phyloP scores from a whole-genome alignment of 73 alveolate genomes.

The Paramecium caudatum region DNA sequence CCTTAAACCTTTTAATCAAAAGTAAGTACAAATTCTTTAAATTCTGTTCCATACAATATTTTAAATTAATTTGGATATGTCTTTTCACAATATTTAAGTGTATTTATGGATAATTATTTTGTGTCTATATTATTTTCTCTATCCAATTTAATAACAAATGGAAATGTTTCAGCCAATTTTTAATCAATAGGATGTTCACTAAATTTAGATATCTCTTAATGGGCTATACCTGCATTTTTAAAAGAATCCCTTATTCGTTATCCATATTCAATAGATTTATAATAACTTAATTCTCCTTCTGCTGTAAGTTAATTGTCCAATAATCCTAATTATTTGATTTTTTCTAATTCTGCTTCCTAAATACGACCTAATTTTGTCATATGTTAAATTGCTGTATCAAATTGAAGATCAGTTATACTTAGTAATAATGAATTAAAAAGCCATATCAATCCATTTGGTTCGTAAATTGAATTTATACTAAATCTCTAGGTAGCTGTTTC shows the following conservation, averaged over 20 bases:
- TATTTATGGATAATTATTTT: not conserved
- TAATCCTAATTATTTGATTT: conserved; percentile 17
- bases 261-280: conserved; percentile 21
- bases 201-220: not conserved
- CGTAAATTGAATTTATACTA: not conserved
- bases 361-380: conserved; percentile 32
- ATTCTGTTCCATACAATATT: not conserved
- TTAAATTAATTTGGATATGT: not conserved
- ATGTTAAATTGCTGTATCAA: conserved; percentile 21
- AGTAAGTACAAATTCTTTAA: not conserved
- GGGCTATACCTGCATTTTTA: not conserved
- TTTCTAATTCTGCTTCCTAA: not conserved
- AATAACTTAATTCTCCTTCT: conserved; percentile 5
- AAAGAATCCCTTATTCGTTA: not conserved
- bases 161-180: not conserved
- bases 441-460: not conserved
- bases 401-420: not conserved
- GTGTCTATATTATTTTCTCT: conserved; percentile 35
- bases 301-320: conserved; percentile 20
- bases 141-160: not conserved
- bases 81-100: conserved; percentile 23
- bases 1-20: not conserved
- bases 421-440: not conserved
- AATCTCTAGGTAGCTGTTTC: conserved; percentile 44
- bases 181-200: not conserved